Evolutionary conservation across 371 early-diverging fungal genomes (phyloP).

Genomic region (Zancudomyces culisetae): DNA sequence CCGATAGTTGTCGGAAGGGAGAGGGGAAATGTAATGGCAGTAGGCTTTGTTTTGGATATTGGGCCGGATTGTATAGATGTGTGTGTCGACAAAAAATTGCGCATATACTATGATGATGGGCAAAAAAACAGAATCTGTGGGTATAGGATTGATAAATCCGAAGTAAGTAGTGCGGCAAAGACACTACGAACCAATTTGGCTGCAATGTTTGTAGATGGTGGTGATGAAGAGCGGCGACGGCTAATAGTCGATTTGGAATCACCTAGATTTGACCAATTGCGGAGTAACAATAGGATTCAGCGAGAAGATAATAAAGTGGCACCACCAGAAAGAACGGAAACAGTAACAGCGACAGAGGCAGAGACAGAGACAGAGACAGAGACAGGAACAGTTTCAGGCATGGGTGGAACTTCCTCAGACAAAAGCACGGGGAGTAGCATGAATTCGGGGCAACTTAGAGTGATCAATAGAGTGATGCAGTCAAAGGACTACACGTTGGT

Average conservation of each 20-base stretch:
- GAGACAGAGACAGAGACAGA: neutral
- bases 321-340: neutral
- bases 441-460: slow-evolving; percentile 11
- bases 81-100: slow-evolving; percentile 39
- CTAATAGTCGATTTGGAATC: slow-evolving; percentile 61
- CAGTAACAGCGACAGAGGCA: neutral
- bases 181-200: slow-evolving; percentile 55
- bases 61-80: slow-evolving; percentile 29
- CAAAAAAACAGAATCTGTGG: neutral
- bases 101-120: slow-evolving; percentile 1
- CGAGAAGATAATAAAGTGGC: neutral
- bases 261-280: slow-evolving; percentile 26
- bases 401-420: slow-evolving; percentile 1
- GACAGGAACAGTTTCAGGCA: neutral
- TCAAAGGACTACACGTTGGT: slow-evolving; percentile 82
- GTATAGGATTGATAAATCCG: slow-evolving; percentile 76
- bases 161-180: slow-evolving; percentile 40
- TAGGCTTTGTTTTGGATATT: slow-evolving; percentile 47
- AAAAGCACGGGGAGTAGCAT: slow-evolving; percentile 5
- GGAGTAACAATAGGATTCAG: neutral
- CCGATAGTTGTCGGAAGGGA: slow-evolving; percentile 65
- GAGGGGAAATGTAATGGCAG: slow-evolving; percentile 45
- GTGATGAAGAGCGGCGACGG: slow-evolving; percentile 30
- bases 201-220: slow-evolving; percentile 34
- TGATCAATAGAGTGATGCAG: slow-evolving; percentile 21